Conservation (phyloP, 768 basidiomycete species). For the Tricholoma sp. region DNA sequence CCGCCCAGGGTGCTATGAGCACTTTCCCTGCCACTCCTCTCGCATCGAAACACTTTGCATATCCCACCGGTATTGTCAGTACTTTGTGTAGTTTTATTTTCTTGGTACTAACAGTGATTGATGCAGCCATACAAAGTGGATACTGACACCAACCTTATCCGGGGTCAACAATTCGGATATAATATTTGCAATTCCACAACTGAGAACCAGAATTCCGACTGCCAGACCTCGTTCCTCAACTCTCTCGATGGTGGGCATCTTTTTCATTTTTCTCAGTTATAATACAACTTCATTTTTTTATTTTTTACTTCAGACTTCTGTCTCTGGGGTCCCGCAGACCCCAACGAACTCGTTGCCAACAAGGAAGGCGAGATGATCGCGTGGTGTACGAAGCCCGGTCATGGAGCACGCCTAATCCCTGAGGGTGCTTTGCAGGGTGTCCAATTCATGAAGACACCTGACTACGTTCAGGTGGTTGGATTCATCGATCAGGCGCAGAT, state of each 20-base stretch:
- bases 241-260: neutral
- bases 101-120: neutral
- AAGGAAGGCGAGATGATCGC: slow-evolving; percentile 59
- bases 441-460: slow-evolving; percentile 48
- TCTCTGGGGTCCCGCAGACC: slow-evolving; percentile 45
- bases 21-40: slow-evolving; percentile 37
- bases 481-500: slow-evolving; percentile 51
- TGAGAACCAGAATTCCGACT: slow-evolving; percentile 47
- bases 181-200: slow-evolving; percentile 67
- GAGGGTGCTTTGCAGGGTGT: slow-evolving; percentile 49
- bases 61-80: slow-evolving; percentile 35
- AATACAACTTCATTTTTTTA: slow-evolving; percentile 14
- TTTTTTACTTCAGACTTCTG: slow-evolving; percentile 45
- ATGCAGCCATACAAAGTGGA: slow-evolving; percentile 34
- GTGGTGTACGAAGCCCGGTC: slow-evolving; percentile 62
- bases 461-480: slow-evolving; percentile 53
- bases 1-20: slow-evolving; percentile 7
- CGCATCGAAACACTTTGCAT: slow-evolving; percentile 35
- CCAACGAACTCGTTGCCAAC: slow-evolving; percentile 46
- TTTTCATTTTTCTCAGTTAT: neutral
- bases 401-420: slow-evolving; percentile 62
- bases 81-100: neutral
- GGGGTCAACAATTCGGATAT: slow-evolving; percentile 53
- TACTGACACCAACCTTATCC: slow-evolving; percentile 24
- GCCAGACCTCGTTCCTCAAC: slow-evolving; percentile 60